phyloP scores from a whole-genome alignment of 805 yeast species.

The Kuraishia borneana region DNA sequence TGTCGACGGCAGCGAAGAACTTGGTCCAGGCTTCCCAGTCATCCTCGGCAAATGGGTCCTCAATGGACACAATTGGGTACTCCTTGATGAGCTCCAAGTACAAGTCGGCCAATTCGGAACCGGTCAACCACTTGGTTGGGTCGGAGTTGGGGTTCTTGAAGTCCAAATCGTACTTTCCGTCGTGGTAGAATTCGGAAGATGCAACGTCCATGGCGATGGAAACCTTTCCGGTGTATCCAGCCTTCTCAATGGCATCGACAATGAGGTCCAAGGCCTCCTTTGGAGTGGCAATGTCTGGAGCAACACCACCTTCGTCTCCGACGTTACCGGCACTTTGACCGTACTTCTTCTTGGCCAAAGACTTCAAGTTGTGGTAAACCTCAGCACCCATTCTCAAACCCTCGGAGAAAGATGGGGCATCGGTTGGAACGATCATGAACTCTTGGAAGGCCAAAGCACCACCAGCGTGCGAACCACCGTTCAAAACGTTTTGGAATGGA shows the following conservation, averaged over 20 bases:
- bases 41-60: slow-evolving; percentile 99
- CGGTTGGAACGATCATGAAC: slow-evolving; percentile 97
- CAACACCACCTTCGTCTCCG: slow-evolving; percentile 99
- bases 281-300: slow-evolving; percentile 93
- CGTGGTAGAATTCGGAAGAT: slow-evolving; percentile 94
- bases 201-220: slow-evolving; percentile 94
- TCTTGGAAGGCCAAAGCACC: slow-evolving; percentile 99
- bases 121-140: slow-evolving; percentile 82
- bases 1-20: slow-evolving; percentile 61
- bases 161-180: slow-evolving; percentile 95
- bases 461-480: slow-evolving; percentile 99
- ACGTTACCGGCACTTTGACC: slow-evolving; percentile 99
- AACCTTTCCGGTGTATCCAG: slow-evolving; percentile 93
- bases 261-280: slow-evolving; percentile 96
- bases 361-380: slow-evolving; percentile 94
- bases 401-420: slow-evolving; percentile 84
- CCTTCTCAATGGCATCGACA: slow-evolving; percentile 76
- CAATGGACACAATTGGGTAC: slow-evolving; percentile 97
- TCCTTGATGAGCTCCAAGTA: slow-evolving; percentile 71
- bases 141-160: slow-evolving; percentile 96
- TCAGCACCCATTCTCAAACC: slow-evolving; percentile 96
- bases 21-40: slow-evolving; percentile 98
- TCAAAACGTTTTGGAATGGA: slow-evolving; percentile 97
- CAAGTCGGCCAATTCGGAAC: slow-evolving; percentile 75
- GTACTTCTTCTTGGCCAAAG: slow-evolving; percentile 87